Evolutionary conservation across 2,329 filamentous ascomycete species (phyloP).

Genomic region (Ramularia endophylla): DNA sequence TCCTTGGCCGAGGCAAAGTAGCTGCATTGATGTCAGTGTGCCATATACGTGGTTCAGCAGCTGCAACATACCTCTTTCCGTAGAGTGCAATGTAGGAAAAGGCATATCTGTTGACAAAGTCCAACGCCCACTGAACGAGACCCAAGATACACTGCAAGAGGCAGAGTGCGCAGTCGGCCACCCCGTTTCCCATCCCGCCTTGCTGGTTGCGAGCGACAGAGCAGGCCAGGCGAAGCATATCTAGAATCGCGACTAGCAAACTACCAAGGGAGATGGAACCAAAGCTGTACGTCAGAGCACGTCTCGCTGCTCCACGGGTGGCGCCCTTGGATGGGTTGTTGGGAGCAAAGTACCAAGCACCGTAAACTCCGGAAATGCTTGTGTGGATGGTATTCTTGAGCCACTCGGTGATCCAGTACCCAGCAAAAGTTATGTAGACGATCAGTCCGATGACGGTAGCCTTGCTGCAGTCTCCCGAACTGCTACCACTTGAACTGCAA

Average conservation of each 20-base stretch:
- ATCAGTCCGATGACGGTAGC: conserved; percentile 78
- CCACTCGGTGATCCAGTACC: conserved; percentile 92
- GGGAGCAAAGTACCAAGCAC: conserved; percentile 82
- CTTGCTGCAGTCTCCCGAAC: conserved; percentile 55
- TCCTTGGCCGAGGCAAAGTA: conserved; percentile 85
- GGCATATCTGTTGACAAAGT: conserved; percentile 64
- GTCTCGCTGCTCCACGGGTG: conserved; percentile 75
- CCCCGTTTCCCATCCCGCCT: conserved; percentile 60
- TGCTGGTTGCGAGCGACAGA: conserved; percentile 67
- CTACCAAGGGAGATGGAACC: conserved; percentile 86
- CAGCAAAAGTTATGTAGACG: conserved; percentile 82
- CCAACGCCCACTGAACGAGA: conserved; percentile 75
- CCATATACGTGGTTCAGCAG: no score
- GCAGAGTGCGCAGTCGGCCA: conserved; percentile 64
- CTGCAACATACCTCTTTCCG: conserved; percentile 46
- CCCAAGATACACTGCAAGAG: conserved; percentile 69
- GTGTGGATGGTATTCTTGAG: conserved; percentile 91
- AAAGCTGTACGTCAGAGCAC: conserved; percentile 84
- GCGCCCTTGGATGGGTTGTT: conserved; percentile 66
- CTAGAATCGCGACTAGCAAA: conserved; percentile 78
- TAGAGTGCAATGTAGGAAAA: conserved; percentile 83
- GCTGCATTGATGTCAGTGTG: conserved; percentile 40
- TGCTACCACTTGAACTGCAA: conserved; percentile 47
- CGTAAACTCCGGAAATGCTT: conserved; percentile 81
- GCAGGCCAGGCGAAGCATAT: conserved; percentile 74